Evolutionary conservation across 164 flowering plant species (phyloP).

Genomic region (Liquidambar formosana): DNA sequence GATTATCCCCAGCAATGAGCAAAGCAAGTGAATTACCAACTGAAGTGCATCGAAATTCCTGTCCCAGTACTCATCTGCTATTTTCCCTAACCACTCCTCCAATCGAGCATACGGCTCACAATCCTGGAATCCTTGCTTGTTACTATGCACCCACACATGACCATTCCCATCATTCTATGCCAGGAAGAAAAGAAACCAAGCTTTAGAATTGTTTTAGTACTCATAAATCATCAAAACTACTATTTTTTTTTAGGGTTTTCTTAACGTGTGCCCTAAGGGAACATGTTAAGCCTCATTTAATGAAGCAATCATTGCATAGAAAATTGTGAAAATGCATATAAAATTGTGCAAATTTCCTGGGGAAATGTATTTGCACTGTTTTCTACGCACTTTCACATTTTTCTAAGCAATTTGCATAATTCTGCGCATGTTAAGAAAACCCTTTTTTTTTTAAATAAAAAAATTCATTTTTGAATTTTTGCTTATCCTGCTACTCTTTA

Average conservation of each 20-base stretch:
- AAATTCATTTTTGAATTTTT: too few relatives aligned
- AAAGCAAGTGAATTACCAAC: slow-evolving; percentile 34
- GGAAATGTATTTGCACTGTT: too few relatives aligned
- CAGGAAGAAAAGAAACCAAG: slow-evolving; percentile 5
- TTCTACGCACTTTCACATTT: too few relatives aligned
- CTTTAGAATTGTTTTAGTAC: neutral
- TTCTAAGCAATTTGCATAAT: too few relatives aligned
- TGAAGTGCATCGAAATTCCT: slow-evolving; percentile 37
- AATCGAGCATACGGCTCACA: slow-evolving; percentile 58
- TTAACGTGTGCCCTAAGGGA: too few relatives aligned
- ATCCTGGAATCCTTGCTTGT: slow-evolving; percentile 64
- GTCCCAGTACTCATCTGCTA: slow-evolving; percentile 54
- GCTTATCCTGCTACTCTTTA: neutral
- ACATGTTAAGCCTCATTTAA: too few relatives aligned
- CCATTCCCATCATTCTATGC: slow-evolving; percentile 43
- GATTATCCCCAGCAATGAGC: neutral
- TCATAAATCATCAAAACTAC: neutral
- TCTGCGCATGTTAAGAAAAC: too few relatives aligned
- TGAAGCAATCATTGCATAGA: too few relatives aligned
- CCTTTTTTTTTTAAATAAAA: too few relatives aligned
- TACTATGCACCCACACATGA: slow-evolving; percentile 45
- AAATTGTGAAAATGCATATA: too few relatives aligned
- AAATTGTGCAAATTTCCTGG: too few relatives aligned
- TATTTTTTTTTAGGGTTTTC: too few relatives aligned
- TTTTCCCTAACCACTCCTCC: slow-evolving; percentile 57